Conservation (phyloP, 495 filamentous ascomycete genomes). For the Ascodesmis nigricans region DNA sequence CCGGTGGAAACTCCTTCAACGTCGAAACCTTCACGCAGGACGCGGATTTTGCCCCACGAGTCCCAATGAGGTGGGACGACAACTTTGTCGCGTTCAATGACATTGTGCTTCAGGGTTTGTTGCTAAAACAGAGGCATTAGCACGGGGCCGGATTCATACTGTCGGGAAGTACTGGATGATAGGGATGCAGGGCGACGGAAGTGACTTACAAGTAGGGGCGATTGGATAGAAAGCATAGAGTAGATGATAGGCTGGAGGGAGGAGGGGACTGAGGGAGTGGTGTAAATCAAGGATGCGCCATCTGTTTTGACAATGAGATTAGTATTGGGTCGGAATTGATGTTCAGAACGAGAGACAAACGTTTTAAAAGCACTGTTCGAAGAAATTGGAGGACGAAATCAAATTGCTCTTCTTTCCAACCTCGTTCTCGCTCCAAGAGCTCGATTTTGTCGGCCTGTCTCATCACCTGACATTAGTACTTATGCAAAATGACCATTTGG, state of each 20-base stretch:
- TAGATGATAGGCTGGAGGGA: slow-evolving; percentile 66
- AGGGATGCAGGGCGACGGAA: neutral
- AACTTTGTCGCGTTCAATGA: slow-evolving; percentile 88
- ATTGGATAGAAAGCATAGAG: slow-evolving; percentile 72
- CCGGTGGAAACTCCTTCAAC: slow-evolving; percentile 65
- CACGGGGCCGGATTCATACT: too few species aligned
- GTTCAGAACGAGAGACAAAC: slow-evolving; percentile 27
- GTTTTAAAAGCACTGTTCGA: slow-evolving; percentile 65
- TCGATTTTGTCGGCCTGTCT: slow-evolving; percentile 72
- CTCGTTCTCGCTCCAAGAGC: slow-evolving; percentile 58
- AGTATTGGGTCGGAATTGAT: neutral
- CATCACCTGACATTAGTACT: neutral
- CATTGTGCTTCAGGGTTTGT: slow-evolving; percentile 72
- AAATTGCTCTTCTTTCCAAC: slow-evolving; percentile 86
- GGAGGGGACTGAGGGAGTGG: slow-evolving; percentile 54
- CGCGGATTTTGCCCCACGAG: slow-evolving; percentile 91
- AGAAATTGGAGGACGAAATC: slow-evolving; percentile 78
- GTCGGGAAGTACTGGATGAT: neutral
- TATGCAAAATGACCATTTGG: too few species aligned
- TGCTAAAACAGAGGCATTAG: too few species aligned
- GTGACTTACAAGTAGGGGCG: slow-evolving; percentile 32
- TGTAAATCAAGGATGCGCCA: slow-evolving; percentile 78
- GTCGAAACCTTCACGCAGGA: slow-evolving; percentile 83
- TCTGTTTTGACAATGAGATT: slow-evolving; percentile 30
- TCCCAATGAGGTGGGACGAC: slow-evolving; percentile 93